phyloP scores from a whole-genome alignment of 768 basidiomycete species.

The Amanita rimosa region DNA sequence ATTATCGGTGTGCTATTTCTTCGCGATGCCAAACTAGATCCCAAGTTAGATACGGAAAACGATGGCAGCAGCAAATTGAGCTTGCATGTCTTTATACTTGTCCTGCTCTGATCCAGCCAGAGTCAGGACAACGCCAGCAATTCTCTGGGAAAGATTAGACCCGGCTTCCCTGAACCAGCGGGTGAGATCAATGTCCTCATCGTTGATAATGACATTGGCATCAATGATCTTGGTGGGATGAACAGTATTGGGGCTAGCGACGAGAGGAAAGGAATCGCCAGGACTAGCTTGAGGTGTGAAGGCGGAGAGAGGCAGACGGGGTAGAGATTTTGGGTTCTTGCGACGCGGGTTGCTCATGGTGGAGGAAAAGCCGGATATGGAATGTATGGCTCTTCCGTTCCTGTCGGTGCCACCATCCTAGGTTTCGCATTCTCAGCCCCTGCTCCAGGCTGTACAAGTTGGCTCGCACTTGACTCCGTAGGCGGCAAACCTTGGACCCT shows the following conservation, averaged over 20 bases:
- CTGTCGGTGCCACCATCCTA: too few relatives aligned
- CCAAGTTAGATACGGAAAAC: background rate
- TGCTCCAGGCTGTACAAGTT: too few relatives aligned
- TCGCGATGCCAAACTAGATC: conserved; percentile 2
- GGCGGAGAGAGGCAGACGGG: conserved; percentile 63
- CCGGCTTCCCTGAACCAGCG: conserved; percentile 46
- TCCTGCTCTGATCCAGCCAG: conserved; percentile 32
- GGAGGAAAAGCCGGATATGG: background rate
- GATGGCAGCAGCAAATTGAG: conserved; percentile 4
- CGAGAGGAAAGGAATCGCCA: conserved; percentile 54
- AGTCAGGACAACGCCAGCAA: conserved; percentile 47
- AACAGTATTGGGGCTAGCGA: conserved; percentile 56
- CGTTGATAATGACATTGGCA: conserved; percentile 42
- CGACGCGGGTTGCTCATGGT: conserved; percentile 25
- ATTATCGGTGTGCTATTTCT: conserved; percentile 26
- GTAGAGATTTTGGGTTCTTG: conserved; percentile 54
- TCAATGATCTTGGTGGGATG: conserved; percentile 59
- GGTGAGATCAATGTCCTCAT: conserved; percentile 26
- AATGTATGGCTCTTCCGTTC: too few relatives aligned
- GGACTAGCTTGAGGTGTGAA: conserved; percentile 62
- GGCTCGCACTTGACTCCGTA: too few relatives aligned
- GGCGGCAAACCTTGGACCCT: too few relatives aligned
- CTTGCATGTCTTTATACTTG: conserved; percentile 37
- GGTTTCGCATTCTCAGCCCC: too few relatives aligned
- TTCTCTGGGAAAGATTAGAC: conserved; percentile 29